A percentile compares a stretch with the other conserved stretches of the same genome.
Conservation (phyloP, 2,329 filamentous ascomycete species). For the Epicoccum nigrum region DNA sequence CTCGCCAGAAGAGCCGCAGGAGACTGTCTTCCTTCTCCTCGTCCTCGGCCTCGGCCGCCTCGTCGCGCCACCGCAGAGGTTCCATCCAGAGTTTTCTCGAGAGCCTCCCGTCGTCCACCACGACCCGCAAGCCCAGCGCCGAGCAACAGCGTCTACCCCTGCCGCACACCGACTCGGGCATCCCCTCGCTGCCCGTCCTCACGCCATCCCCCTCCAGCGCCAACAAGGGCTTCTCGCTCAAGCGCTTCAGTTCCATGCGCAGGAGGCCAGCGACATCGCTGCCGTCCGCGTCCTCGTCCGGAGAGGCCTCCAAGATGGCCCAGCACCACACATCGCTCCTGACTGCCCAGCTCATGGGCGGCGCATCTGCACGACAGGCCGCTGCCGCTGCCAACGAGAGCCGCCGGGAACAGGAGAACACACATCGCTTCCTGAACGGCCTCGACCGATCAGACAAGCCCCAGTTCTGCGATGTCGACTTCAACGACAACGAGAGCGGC, state of each 20-base stretch:
- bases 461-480: conserved; percentile 26
- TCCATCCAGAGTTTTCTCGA: conserved; percentile 40
- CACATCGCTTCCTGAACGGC: conserved; percentile 40
- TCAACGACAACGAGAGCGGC: conserved; percentile 47
- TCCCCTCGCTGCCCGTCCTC: conserved; percentile 26
- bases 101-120: conserved; percentile 20
- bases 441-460: conserved; percentile 26
- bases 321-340: conserved; percentile 11
- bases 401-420: conserved; percentile 39
- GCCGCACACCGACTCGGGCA: conserved; percentile 44
- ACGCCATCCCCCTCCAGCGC: conserved; percentile 13
- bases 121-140: conserved; percentile 26
- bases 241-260: conserved; percentile 41
- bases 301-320: conserved; percentile 19
- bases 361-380: conserved; percentile 42
- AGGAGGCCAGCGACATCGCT: conserved; percentile 39
- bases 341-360: conserved; percentile 29
- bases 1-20: conserved; percentile 42
- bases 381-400: conserved; percentile 46
- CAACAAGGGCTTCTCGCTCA: conserved; percentile 36
- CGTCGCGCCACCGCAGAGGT: conserved; percentile 33
- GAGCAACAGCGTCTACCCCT: conserved; percentile 35
- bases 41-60: conserved; percentile 30
- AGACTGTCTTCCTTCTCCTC: conserved; percentile 43
- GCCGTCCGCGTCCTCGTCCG: conserved; percentile 18